phyloP scores from a whole-genome alignment of 176 grass and related monocot species.

The Puccinellia tenuiflora region DNA sequence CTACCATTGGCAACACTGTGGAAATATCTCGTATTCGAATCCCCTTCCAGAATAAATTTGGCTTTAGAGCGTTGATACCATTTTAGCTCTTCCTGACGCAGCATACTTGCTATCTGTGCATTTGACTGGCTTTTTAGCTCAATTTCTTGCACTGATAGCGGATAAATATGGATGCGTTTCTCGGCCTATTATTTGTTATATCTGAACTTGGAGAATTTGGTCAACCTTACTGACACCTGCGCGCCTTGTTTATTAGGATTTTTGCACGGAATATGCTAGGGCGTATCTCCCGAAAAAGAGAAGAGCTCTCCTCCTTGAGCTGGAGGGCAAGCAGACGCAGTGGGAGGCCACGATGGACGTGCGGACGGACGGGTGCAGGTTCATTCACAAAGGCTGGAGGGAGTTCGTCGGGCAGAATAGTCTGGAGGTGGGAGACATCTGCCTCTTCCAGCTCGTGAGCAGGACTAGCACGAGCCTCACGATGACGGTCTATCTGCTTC shows the following conservation, averaged over 20 bases:
- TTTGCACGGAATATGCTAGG: neutral
- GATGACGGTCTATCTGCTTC: neutral
- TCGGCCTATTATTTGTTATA: too few species aligned
- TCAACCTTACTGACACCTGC: neutral
- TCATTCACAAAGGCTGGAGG: neutral
- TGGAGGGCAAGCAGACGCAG: neutral
- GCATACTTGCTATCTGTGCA: too few species aligned
- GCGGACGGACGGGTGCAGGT: too few species aligned
- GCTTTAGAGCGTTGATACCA: too few species aligned
- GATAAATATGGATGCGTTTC: too few species aligned
- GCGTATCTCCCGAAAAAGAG: neutral
- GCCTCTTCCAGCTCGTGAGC: neutral
- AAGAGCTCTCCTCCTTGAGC: neutral
- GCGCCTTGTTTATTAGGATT: neutral
- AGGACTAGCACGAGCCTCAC: neutral
- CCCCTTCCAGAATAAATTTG: too few species aligned
- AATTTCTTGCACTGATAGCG: too few species aligned
- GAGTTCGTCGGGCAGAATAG: neutral
- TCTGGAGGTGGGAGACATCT: neutral
- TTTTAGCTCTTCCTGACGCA: too few species aligned
- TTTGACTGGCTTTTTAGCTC: too few species aligned
- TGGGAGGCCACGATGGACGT: neutral
- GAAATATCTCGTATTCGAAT: too few species aligned
- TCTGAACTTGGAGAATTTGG: too few species aligned
- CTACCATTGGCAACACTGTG: too few species aligned